Percentiles rank a stretch among this genome's conserved stretches.
Conservation (phyloP, 2,329 filamentous ascomycete genomes). For the Xylaria sp. region DNA sequence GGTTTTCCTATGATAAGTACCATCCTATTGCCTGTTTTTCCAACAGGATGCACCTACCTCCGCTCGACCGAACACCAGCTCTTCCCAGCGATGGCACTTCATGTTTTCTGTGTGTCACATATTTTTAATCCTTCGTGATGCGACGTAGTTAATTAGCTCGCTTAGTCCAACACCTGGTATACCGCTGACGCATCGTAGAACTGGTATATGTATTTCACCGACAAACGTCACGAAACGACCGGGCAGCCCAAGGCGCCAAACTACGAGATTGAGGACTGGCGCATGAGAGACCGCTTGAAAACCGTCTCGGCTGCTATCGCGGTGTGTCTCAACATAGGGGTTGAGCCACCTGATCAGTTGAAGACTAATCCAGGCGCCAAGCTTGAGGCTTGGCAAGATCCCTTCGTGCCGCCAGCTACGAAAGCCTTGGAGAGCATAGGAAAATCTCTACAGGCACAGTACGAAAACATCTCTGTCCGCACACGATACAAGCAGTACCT, state of each 20-base stretch:
- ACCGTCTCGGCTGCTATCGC: constrained; percentile 95
- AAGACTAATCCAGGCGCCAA: constrained; percentile 95
- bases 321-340: constrained; percentile 95
- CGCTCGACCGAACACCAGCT: neutral
- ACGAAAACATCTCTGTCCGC: constrained; percentile 92
- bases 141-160: neutral
- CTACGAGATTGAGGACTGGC: constrained; percentile 87
- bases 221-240: constrained; percentile 95
- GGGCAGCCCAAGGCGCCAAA: constrained; percentile 80
- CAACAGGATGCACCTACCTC: neutral
- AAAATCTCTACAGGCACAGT: constrained; percentile 94
- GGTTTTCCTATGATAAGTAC: neutral
- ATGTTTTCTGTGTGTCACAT: neutral
- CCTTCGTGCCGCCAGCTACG: constrained; percentile 79
- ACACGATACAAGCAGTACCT: constrained; percentile 98
- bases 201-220: constrained; percentile 99
- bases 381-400: constrained; percentile 96
- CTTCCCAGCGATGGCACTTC: neutral
- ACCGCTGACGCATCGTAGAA: constrained; percentile 66
- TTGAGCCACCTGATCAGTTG: constrained; percentile 95
- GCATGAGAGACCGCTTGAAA: constrained; percentile 95
- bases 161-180: neutral
- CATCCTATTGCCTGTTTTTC: neutral
- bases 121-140: neutral
- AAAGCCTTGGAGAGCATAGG: constrained; percentile 95